Evolutionary conservation across 2,329 filamentous ascomycete species (phyloP), one percentile per base, ranked within the genome.

Genomic region (Aspergillus sergii): DNA sequence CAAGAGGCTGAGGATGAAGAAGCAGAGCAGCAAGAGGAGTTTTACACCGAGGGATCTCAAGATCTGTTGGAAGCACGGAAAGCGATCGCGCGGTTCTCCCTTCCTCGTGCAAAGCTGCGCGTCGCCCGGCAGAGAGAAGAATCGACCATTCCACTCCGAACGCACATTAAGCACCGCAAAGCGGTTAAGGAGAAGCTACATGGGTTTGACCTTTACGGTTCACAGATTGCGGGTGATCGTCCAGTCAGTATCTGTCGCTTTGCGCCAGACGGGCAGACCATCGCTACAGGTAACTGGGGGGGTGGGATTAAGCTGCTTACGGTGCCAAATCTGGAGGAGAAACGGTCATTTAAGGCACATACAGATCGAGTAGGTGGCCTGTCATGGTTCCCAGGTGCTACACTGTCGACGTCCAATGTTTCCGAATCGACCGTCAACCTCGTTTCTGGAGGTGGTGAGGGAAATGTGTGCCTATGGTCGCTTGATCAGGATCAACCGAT

Each of bases 271-370:
- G 92, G 93, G 19, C 85, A 94, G 75, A 84, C 91, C 11, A 86
- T 98, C 41, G 95, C 94, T 3, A 92, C 93, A 2, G 95, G 95
- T 45, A 97, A 96, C 73, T 98, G 94, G 93, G 91, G 89, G 58
- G 95, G 95, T 58, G 90, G 92, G 57, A 89, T 99, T 67, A 94
- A 93, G 72, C 81, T 99, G 62, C 86, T 98, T 63, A 88, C 91
- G 62, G 89, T 97, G 23, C 94, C 94, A 2, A 91, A 89, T 69
- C 81, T 99, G 66, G 88, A 93, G 55, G 89, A 91, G 69, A 93
- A 89, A 74, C 86, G 84, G 71, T 89, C 87, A 5, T 83, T 96
- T 65, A 87, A 94, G 53, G 95, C 92, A 1, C 95, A 99, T 75
- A 94, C 88, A 8, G 93, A 92, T 78, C 91, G 94, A 69, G 89